Evolutionary conservation across 768 basidiomycete species (phyloP), one percentile per base, ranked within the genome.

Genomic region (Neoboletus magnificus): DNA sequence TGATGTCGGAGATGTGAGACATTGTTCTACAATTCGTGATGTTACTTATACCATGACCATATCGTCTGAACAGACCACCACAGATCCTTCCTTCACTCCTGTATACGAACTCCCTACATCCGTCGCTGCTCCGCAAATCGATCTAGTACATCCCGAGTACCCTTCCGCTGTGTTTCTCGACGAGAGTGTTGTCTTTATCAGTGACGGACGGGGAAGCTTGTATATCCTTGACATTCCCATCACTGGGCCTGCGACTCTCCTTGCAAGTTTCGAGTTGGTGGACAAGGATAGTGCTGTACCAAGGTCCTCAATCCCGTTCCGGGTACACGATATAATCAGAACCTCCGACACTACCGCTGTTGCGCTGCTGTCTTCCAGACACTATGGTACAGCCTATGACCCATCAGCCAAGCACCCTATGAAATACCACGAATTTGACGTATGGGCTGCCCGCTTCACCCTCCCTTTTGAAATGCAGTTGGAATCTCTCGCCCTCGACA

Each of bases 161-260:
- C 89, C 91, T 1, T 89, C 88, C 1, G 79, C 80, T 29, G 74
- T 75, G 7, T 86, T 88, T 62, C 64, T 87, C 37, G 75, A 80
- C 49, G 59, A 78, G 4, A 68, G 73, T 1, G 68, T 77, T 11
- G 73, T 81, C 37, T 73, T 89, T 36, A 77, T 87, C 48, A 76
- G 87, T 20, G 90, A 93, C 62, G 91, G 91, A 10, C 72, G 76
- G 60, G 89, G 89, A n/a, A 64, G 74, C 18, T 69, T 92, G 30
- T 88, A 90, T 58, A 73, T 84, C 15, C 72, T 93, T 42, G 74
- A 73, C 29, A 64, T 85, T 27, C 68, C 73, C 25, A 64, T 73
- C 16, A 54, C 63, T 12, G 77, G 73, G 2, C 53, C 73, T 8
- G 77, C 82, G 22, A 65, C 74, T 11, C 72, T 82, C 35, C 66